A percentile compares a stretch with the other conserved stretches of the same genome.
Evolutionary conservation across 2,329 filamentous ascomycete genomes (phyloP).

Genomic region (Hymenotorrendiella dingleyae): DNA sequence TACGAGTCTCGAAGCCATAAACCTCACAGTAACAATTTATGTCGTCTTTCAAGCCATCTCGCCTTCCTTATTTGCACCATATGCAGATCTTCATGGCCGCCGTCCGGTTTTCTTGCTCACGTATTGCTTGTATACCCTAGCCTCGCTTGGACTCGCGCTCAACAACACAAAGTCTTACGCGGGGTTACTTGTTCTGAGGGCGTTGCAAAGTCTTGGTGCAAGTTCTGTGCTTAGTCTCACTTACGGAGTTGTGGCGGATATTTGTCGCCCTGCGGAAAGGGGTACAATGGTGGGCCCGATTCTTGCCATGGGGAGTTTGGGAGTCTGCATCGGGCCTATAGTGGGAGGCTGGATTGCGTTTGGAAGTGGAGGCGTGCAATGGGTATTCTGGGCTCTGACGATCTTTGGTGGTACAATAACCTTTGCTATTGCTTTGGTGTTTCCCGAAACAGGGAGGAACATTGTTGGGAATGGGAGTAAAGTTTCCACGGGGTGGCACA

Average conservation of each 20-base stretch:
- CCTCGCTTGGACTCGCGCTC: conserved; percentile 47
- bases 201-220: conserved; percentile 53
- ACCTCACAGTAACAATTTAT: conserved; percentile 19
- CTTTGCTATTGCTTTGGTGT: conserved; percentile 32
- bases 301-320: neutral
- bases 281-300: conserved; percentile 44
- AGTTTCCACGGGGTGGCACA: neutral
- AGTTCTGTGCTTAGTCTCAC: conserved; percentile 51
- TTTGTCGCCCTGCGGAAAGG: conserved; percentile 59
- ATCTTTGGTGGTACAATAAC: conserved; percentile 31
- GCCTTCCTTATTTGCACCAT: conserved; percentile 47
- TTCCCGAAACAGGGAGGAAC: conserved; percentile 36
- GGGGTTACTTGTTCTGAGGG: conserved; percentile 46
- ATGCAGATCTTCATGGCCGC: conserved; percentile 48
- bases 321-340: conserved; percentile 26
- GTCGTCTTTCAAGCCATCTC: conserved; percentile 46
- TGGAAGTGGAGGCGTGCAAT: conserved; percentile 29
- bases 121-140: conserved; percentile 46
- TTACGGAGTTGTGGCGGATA: conserved; percentile 64
- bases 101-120: conserved; percentile 46
- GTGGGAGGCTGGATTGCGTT: conserved; percentile 20
- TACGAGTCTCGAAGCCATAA: conserved; percentile 7
- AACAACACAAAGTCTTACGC: conserved; percentile 35
- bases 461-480: conserved; percentile 33
- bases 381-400: conserved; percentile 32